Conservation (phyloP, 129 eudicot species). For the Flaveria linearis region DNA sequence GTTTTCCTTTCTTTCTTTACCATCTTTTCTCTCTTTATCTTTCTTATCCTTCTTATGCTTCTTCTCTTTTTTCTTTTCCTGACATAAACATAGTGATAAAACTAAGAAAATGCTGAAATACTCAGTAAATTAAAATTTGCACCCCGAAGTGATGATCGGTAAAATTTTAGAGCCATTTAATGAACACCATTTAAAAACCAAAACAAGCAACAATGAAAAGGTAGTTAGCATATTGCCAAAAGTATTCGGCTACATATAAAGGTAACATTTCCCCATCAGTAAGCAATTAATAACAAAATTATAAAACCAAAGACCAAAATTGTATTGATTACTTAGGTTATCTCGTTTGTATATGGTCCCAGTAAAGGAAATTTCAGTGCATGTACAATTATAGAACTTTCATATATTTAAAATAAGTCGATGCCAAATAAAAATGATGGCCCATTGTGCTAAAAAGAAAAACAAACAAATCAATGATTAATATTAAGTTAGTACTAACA, state of each 20-base stretch:
- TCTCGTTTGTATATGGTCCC: not conserved
- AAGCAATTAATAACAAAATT: not conserved
- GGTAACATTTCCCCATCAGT: slow-evolving; percentile 14
- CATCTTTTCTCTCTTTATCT: slow-evolving; percentile 65
- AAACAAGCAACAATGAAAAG: slow-evolving; percentile 13
- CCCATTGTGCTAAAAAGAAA: slow-evolving; percentile 18
- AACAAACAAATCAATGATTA: not conserved
- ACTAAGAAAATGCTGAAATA: not conserved
- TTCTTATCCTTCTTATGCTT: slow-evolving; percentile 72
- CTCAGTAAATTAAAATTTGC: not conserved
- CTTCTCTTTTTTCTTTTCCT: slow-evolving; percentile 71
- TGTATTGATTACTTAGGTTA: slow-evolving; percentile 12
- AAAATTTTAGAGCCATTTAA: not conserved
- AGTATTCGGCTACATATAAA: not conserved
- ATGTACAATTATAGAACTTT: not conserved
- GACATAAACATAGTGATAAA: slow-evolving; percentile 13
- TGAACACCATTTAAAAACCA: not conserved
- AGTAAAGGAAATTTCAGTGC: not conserved
- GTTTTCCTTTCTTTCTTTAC: slow-evolving; percentile 59
- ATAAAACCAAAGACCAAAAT: not conserved
- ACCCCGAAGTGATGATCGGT: not conserved
- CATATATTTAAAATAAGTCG: not conserved
- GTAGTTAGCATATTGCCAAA: not conserved
- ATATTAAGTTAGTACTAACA: not conserved
- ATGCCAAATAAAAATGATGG: not conserved